phyloP scores from a whole-genome alignment of 2,329 filamentous ascomycete species.

The Madurella mycetomatis region DNA sequence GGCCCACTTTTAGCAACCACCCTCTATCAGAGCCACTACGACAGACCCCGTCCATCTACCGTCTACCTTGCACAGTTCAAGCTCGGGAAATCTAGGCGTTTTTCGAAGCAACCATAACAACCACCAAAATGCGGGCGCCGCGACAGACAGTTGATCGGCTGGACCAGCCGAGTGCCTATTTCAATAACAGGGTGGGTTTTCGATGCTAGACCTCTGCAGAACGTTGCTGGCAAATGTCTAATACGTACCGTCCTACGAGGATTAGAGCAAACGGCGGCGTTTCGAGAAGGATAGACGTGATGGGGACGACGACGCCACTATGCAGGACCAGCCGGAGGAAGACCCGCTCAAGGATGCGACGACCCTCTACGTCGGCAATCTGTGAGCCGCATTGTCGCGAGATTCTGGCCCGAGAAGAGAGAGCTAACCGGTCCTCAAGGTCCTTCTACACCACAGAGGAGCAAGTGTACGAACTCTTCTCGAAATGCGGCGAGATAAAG shows the following conservation, averaged over 20 bases:
- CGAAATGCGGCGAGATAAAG: slow-evolving; percentile 97
- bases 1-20: slow-evolving; percentile 4
- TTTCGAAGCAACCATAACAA: not conserved
- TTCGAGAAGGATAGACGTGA: slow-evolving; percentile 54
- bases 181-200: slow-evolving; percentile 66
- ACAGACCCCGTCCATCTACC: not conserved
- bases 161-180: slow-evolving; percentile 94
- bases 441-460: slow-evolving; percentile 99
- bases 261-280: slow-evolving; percentile 67
- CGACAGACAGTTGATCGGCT: slow-evolving; percentile 82
- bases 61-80: slow-evolving; percentile 2
- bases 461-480: slow-evolving; percentile 95
- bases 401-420: not conserved
- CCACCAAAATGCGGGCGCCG: slow-evolving; percentile 31
- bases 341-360: slow-evolving; percentile 83
- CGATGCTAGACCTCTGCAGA: not conserved
- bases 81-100: not conserved
- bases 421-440: slow-evolving; percentile 38
- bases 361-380: slow-evolving; percentile 95
- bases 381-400: slow-evolving; percentile 51
- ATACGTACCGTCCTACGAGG: not conserved
- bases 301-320: slow-evolving; percentile 50
- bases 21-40: not conserved
- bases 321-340: slow-evolving; percentile 55
- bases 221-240: slow-evolving; percentile 7